These are phyloP conservation scores for Dacryopinax primogenitus DNA, from an alignment of 768 basidiomycete species.

Conservation along the genomic window DNA sequence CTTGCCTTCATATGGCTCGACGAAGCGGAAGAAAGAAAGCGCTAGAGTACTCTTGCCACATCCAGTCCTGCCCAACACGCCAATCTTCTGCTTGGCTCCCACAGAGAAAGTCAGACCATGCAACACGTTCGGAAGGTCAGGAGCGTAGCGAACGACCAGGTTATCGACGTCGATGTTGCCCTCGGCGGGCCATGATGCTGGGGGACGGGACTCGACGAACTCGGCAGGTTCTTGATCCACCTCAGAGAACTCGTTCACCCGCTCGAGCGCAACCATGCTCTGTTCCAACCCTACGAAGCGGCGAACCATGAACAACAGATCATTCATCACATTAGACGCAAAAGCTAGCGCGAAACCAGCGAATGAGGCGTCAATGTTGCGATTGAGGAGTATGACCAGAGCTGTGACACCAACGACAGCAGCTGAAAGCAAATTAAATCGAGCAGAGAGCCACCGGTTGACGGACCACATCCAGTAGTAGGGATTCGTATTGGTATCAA, in stretches of 20 bases:
- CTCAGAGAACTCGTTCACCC: slow-evolving; percentile 84
- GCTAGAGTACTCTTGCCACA: slow-evolving; percentile 33
- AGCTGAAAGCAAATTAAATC: slow-evolving; percentile 71
- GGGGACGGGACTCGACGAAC: slow-evolving; percentile 74
- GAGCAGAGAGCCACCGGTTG: slow-evolving; percentile 79
- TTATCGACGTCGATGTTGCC: slow-evolving; percentile 51
- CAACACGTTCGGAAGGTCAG: slow-evolving; percentile 58
- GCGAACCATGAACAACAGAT: slow-evolving; percentile 48
- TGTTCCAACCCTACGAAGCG: slow-evolving; percentile 82
- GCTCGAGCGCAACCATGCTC: slow-evolving; percentile 81
- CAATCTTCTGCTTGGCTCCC: slow-evolving; percentile 60
- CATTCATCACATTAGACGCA: slow-evolving; percentile 58
- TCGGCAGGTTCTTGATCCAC: slow-evolving; percentile 66
- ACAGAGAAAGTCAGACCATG: slow-evolving; percentile 67
- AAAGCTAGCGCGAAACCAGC: slow-evolving; percentile 84
- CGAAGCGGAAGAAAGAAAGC: slow-evolving; percentile 76
- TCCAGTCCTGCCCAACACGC: slow-evolving; percentile 32
- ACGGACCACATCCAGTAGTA: slow-evolving; percentile 82
- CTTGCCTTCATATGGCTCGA: slow-evolving; percentile 66
- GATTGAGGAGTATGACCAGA: slow-evolving; percentile 50
- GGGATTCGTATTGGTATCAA: slow-evolving; percentile 66
- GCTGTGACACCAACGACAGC: slow-evolving; percentile 62
- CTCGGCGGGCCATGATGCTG: slow-evolving; percentile 61
- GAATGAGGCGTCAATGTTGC: slow-evolving; percentile 60
- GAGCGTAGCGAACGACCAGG: slow-evolving; percentile 50